Evolutionary conservation across 2,329 filamentous ascomycete genomes (phyloP).

Genomic region (Colletotrichum euphorbiae): DNA sequence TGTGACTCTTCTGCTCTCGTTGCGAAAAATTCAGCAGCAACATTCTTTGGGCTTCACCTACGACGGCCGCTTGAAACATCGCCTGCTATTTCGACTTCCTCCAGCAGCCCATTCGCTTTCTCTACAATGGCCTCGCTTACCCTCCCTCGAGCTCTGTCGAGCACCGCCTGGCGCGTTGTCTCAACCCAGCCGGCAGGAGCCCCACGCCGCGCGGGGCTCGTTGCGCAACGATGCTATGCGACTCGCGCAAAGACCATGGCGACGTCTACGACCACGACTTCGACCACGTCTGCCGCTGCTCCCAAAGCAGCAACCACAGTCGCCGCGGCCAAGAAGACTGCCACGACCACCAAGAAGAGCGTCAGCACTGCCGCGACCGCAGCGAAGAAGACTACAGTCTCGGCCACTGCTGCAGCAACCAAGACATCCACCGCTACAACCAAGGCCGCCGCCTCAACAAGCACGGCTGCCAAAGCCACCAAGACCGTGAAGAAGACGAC

Average conservation of each 20-base stretch:
- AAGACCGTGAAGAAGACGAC: neutral
- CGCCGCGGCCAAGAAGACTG: slow-evolving; percentile 12
- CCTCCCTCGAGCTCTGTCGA: slow-evolving; percentile 25
- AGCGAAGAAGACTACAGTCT: slow-evolving; percentile 14
- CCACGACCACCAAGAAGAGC: slow-evolving; percentile 32
- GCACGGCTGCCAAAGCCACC: neutral
- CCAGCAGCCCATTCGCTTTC: neutral
- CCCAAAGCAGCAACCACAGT: neutral
- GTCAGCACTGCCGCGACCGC: slow-evolving; percentile 25
- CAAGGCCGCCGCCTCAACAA: neutral
- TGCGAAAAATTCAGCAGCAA: neutral
- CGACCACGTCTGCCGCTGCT: neutral
- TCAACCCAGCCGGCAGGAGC: neutral
- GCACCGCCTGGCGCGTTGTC: slow-evolving; percentile 17
- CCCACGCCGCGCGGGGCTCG: slow-evolving; percentile 3
- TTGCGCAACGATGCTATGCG: slow-evolving; percentile 35
- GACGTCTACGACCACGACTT: slow-evolving; percentile 4
- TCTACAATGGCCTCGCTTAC: slow-evolving; percentile 23
- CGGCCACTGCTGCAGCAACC: neutral
- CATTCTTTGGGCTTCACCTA: neutral
- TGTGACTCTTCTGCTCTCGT: slow-evolving; percentile 11
- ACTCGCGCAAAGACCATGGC: slow-evolving; percentile 25
- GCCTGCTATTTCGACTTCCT: neutral
- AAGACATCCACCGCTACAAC: slow-evolving; percentile 17
- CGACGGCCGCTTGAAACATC: neutral